Evolutionary conservation across 23 red algal species (phyloP), one percentile per base, ranked within the genome.

Genomic region (Chondrus crispus): DNA sequence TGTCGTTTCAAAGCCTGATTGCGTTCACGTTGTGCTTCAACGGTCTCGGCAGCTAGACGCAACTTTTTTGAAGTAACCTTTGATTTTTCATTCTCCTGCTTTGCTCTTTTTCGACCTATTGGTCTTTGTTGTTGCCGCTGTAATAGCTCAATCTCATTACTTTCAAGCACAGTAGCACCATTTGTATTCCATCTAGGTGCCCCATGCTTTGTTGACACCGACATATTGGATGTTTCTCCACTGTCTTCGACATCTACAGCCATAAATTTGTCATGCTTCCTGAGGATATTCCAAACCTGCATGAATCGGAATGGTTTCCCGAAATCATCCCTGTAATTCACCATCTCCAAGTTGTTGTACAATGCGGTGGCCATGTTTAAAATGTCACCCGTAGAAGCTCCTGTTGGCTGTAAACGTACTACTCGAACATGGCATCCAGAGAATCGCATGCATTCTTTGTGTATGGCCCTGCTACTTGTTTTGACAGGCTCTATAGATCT

Each of bases 291-390:
- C 79, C 79, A 84, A 13, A 35, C 48, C 46, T 28, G n/a, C 20
- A 58, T 4, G 52, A 84, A 84, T 24, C 51, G 79, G 20, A 84
- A 84, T 42, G 79, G 46, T 6, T 84, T 84, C n/a, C 50, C 79
- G 36, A 48, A 84, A 36, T 62, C 79, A 36, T 62, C 52, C 45
- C 63, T 26, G 22, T n/a, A 48, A 32, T 37, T 33, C 32, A 30
- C 4, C 22, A 84, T 62, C n/a, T 84, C 52, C 22, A 60, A 16
- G 51, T 54, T 28, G 51, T 84, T 84, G 83, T 69, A 74, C 4
- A 71, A 24, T 43, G 39, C 57, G 18, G 45, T 74, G 29, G 55
- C 83, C 58, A 87, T 48, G 26, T 44, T 19, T 26, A 87, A 19
- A 9, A 87, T 70, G 30, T 87, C 83, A 49, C 41, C 60, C 35